Conservation (phyloP, 805 yeast species). For the Saturnispora galanensis region DNA sequence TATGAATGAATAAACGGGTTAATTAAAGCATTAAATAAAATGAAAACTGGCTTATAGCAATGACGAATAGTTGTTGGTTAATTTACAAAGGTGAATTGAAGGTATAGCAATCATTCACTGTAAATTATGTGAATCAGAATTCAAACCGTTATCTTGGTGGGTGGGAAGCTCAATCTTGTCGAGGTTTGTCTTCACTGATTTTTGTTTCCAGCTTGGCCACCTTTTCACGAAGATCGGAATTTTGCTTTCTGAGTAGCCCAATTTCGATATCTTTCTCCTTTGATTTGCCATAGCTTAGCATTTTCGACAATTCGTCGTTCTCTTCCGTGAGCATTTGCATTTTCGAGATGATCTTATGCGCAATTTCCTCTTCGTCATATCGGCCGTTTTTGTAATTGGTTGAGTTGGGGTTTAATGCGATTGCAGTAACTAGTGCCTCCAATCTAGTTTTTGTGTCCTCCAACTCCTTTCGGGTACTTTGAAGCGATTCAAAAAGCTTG, state of each 20-base stretch:
- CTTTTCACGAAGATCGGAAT: conserved; percentile 35
- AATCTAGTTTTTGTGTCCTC: conserved; percentile 52
- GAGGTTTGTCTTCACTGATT: conserved; percentile 10
- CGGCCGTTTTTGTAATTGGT: conserved; percentile 43
- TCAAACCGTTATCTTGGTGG: not conserved
- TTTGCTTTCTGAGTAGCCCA: conserved; percentile 46
- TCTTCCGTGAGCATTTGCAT: conserved; percentile 53
- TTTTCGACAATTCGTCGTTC: conserved; percentile 57
- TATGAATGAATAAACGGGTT: not conserved
- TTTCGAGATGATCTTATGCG: conserved; percentile 61
- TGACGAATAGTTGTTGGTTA: not conserved
- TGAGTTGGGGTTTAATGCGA: conserved; percentile 41
- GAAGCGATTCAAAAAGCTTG: conserved; percentile 22
- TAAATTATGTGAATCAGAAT: not conserved
- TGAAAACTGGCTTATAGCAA: not conserved
- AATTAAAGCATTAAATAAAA: not conserved
- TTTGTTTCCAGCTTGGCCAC: conserved; percentile 23
- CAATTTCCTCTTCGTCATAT: conserved; percentile 64
- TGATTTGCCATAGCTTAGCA: conserved; percentile 68
- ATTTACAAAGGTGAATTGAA: not conserved
- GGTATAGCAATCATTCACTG: not conserved
- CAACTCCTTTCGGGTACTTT: conserved; percentile 34
- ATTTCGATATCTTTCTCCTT: conserved; percentile 62
- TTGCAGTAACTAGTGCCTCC: conserved; percentile 52
- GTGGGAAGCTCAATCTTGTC: not conserved